These are phyloP conservation scores for Pseudonitzschia multiseries DNA, from an alignment of 108 stramenopile genomes.

Conservation along the genomic window DNA sequence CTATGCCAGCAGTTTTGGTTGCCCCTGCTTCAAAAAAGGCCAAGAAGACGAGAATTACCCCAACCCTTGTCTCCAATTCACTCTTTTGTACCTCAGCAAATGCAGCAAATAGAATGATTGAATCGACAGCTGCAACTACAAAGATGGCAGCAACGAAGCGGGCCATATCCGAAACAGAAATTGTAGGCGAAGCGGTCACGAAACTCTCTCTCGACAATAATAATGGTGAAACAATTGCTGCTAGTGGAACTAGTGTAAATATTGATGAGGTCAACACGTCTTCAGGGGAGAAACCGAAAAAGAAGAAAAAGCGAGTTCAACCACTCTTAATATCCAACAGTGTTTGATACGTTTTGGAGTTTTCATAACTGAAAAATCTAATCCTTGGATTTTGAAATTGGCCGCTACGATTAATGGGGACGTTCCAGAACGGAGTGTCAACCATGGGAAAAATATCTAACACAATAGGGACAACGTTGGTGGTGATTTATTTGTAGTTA, in stretches of 20 bases:
- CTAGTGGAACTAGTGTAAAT: neutral
- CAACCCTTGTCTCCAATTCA: conserved; percentile 23
- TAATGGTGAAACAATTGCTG: neutral
- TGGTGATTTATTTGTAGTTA: too few species aligned
- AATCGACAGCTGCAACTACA: conserved; percentile 1
- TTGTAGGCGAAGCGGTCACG: conserved; percentile 31
- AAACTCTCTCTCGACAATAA: conserved; percentile 21
- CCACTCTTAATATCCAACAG: conserved; percentile 22
- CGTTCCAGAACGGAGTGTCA: neutral
- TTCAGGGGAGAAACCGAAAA: conserved; percentile 19
- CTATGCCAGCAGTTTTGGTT: conserved; percentile 21
- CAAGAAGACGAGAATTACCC: conserved; percentile 37
- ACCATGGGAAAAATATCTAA: neutral
- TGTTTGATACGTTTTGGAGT: neutral
- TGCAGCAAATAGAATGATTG: neutral
- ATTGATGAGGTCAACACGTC: neutral
- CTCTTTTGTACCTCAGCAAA: neutral
- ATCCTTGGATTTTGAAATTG: too few species aligned
- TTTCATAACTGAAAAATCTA: neutral
- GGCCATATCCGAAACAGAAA: conserved; percentile 26
- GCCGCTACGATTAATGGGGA: neutral
- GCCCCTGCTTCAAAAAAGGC: conserved; percentile 36
- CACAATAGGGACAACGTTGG: too few species aligned
- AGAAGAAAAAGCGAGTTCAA: conserved; percentile 55
- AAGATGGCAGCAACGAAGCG: conserved; percentile 13